Base-by-base conservation (phyloP, 2,329 filamentous ascomycete genomes). In the Cryphonectria parasitica region DNA sequence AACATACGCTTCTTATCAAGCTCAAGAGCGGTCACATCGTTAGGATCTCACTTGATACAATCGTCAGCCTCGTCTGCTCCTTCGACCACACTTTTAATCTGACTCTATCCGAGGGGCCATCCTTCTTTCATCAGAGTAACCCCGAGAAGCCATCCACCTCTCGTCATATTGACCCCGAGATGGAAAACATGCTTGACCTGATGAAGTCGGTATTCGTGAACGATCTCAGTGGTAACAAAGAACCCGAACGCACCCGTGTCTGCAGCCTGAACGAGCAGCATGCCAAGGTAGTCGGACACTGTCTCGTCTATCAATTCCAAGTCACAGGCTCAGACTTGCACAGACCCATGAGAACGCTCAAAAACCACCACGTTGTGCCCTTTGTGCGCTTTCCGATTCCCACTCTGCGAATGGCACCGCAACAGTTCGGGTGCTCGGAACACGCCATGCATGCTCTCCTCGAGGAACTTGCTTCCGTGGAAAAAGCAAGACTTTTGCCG, bases 11-110 rank as follows among this genome's bases (percentile, higher is more conserved):
- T 65, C 80, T 83, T 39, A 72, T 88, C 49, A 80, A 72, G 0
- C 75, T 84, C 2, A 28, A 34, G 0, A 66, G 68, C 5, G 74
- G 73, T 0, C 72, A 73, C 0, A 71, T 81, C 4, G 78, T 89
- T 45, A 83, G 87, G 64, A 83, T 90, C 19, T 80, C 84, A 0
- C 84, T 86, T 52, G 80, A 82, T 28, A 85, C 80, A 1, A 83
- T 88, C 43, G 73, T 84, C 39, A 83, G 87, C 65, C 75, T 85
- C 11, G 77, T 87, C 2, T 74, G 81, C 77, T 77, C 77, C 43
- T 45, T 75, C 28, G 65, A 80, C 72, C 68, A 79, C 72, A 79
- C 81, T 0, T 75, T 89, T 22, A 85, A 84, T 0, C 74, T 90
- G 2, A 85, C 87, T 0, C 82, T 91, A 0, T 71, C 58, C 11